phyloP scores from a whole-genome alignment of 306 rosid species.

The Cucurbita maxima region DNA sequence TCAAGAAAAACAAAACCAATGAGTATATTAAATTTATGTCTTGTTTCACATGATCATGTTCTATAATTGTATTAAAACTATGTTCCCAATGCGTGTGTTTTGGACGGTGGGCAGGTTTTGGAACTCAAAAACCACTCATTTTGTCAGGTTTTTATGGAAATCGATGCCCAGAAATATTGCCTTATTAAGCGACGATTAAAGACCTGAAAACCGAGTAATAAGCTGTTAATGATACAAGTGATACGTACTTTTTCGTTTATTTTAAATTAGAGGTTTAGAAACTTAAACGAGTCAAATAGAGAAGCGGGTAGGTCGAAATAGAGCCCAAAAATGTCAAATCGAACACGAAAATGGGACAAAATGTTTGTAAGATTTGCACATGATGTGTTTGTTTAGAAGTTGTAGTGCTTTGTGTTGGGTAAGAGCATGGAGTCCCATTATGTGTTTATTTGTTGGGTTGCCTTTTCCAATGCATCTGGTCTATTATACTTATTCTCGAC shows the following conservation, averaged over 20 bases:
- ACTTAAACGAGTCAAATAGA: neutral
- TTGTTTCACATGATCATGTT: neutral
- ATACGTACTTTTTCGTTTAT: too few species aligned
- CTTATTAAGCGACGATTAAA: too few species aligned
- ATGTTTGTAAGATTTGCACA: neutral
- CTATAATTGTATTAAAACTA: neutral
- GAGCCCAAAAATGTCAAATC: neutral
- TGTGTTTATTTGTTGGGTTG: neutral
- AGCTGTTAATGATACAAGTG: too few species aligned
- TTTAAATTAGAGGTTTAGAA: too few species aligned
- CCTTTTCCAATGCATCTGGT: neutral
- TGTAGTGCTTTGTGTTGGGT: neutral
- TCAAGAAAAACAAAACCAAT: neutral
- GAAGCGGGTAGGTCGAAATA: neutral
- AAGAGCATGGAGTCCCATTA: constrained; percentile 1
- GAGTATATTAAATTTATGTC: neutral
- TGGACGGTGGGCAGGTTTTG: neutral
- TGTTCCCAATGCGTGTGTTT: neutral
- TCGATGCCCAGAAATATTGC: neutral
- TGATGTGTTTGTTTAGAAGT: neutral
- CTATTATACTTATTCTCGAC: neutral
- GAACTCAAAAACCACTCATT: neutral
- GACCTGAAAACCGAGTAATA: too few species aligned
- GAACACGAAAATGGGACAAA: neutral
- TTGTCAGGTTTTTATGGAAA: too few species aligned